Evolutionary conservation across 164 flowering plant species (phyloP), one percentile per base, ranked within the genome.

Genomic region (Umbellularia californica): DNA sequence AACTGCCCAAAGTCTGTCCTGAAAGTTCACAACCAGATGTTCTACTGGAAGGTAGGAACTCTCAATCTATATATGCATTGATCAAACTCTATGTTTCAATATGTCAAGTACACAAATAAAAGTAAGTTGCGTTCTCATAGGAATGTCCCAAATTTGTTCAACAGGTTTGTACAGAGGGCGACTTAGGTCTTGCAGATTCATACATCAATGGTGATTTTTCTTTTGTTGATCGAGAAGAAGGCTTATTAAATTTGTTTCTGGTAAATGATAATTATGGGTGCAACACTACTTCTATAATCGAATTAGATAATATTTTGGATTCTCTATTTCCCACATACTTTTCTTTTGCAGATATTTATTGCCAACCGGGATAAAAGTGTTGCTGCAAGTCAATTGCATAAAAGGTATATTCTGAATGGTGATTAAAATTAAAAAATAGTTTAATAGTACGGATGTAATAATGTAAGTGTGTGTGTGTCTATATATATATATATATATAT

Each of bases 121-220:
- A 6, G 47, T 41, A 41, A 41, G 10, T 41, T 41, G 47, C 10
- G 2, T 41, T 41, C 47, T 41, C 47, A 41, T 41, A 41, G 47
- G 47, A 41, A 41, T 41, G 30, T 14, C 5, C 20, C n/a, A n/a
- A 30, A 17, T 60, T 62, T 67, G 22, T 80, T 69, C 74, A 23
- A 72, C 88, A 95, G 99, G 81, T 92, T 58, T 88, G 89, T 76
- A 90, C 89, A 71, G 84, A 89, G 79, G 95, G 92, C 75, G 99
- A 93, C 79, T 82, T 95, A 82, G 99, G 99, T 80, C 92, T 95
- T 77, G 99, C 97, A 70, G 99, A 95, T 87, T 96, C 98, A 69
- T 95, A 83, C 70, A 86, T 95, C 47, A 88, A 92, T 83, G 97
- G 96, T 41, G 96, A 94, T 78, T 84, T 92, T 74, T 88, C 97